Evolutionary conservation across 345 rosid genomes (phyloP).

Genomic region (Viola odorata): DNA sequence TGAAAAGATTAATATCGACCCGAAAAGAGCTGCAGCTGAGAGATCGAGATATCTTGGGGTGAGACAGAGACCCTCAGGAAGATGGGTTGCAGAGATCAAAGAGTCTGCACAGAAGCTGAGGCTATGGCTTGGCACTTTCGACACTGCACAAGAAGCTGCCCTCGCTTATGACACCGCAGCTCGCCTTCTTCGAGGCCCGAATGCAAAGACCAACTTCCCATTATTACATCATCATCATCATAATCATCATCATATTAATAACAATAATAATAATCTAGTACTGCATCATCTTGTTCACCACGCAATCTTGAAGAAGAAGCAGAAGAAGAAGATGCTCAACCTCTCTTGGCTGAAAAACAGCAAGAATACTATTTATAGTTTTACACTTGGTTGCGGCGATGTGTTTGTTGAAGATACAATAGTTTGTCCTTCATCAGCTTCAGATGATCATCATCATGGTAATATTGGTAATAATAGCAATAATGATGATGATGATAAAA

Average conservation of each 20-base stretch:
- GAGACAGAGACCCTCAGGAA: conserved; percentile 55
- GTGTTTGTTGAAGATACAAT: conserved; percentile 34
- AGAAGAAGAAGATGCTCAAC: conserved; percentile 8
- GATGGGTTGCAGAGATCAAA: conserved; percentile 62
- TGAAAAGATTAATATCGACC: too few species aligned
- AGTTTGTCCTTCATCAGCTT: conserved; percentile 29
- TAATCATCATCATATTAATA: conserved; percentile 2
- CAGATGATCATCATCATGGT: background rate
- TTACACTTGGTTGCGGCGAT: conserved; percentile 13
- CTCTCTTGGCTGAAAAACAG: conserved; percentile 4
- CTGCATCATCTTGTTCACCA: conserved; percentile 30
- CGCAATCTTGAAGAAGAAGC: conserved; percentile 33
- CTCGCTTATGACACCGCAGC: conserved; percentile 47
- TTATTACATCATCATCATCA: conserved; percentile 1
- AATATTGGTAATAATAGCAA: too few species aligned
- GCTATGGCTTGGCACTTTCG: conserved; percentile 54
- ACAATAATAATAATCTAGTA: conserved; percentile 32
- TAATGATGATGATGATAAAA: background rate
- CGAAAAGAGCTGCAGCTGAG: background rate
- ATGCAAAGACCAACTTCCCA: conserved; percentile 45
- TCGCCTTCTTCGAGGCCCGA: conserved; percentile 37
- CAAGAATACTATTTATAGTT: background rate
- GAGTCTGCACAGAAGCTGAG: conserved; percentile 47
- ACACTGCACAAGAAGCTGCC: conserved; percentile 46
- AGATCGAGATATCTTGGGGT: conserved; percentile 44